These are phyloP conservation scores for Aspergillus oerlinghausenensis DNA, from an alignment of 2,329 filamentous ascomycete genomes.

Conservation along the genomic window DNA sequence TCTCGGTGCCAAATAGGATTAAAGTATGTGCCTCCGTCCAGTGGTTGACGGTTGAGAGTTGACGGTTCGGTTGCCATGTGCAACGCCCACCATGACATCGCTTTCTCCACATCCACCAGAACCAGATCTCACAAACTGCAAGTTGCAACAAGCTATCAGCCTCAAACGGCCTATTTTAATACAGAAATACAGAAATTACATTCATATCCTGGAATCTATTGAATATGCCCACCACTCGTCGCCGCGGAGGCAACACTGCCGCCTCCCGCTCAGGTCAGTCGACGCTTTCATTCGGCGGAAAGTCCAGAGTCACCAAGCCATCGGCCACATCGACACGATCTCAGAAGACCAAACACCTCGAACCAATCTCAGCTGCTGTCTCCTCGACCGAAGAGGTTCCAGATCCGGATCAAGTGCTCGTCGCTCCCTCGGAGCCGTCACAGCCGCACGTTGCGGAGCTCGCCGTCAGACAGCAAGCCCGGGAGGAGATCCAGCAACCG, in stretches of 20 bases:
- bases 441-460: conserved; percentile 33
- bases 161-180: not conserved
- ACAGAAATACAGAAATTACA: not conserved
- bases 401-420: conserved; percentile 24
- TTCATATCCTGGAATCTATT: not conserved
- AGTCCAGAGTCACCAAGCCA: conserved; percentile 57
- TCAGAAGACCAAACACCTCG: conserved; percentile 29
- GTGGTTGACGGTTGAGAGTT: not conserved
- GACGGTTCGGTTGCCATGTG: conserved; percentile 11
- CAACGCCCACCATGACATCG: conserved; percentile 17
- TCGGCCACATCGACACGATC: conserved; percentile 29
- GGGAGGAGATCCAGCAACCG: conserved; percentile 36
- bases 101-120: conserved; percentile 8
- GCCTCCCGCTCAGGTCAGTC: conserved; percentile 47
- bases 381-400: conserved; percentile 16
- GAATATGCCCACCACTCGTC: conserved; percentile 41
- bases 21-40: not conserved
- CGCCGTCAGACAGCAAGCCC: conserved; percentile 45
- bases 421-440: conserved; percentile 22
- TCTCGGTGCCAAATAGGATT: not conserved
- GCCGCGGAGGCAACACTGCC: conserved; percentile 31
- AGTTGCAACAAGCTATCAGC: not conserved
- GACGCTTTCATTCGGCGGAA: conserved; percentile 59
- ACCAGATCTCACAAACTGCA: conserved; percentile 2
- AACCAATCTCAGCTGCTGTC: conserved; percentile 33